phyloP scores from a whole-genome alignment of 176 grass and related monocot species.

The Calamus simplicifolius region DNA sequence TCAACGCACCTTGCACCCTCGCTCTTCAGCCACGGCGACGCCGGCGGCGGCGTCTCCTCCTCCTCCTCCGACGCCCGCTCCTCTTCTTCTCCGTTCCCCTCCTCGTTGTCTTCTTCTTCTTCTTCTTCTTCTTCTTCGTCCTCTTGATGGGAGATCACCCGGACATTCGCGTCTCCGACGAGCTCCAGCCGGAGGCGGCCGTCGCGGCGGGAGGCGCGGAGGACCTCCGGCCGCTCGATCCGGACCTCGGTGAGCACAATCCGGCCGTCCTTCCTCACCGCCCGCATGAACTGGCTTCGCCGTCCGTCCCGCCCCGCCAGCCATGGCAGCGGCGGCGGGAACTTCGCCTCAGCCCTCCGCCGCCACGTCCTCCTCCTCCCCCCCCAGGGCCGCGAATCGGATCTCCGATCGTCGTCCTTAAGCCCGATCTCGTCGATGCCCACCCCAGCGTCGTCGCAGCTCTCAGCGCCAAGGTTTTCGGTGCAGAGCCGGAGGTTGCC shows the following conservation, averaged over 20 bases:
- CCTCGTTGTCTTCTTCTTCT: too few relatives aligned
- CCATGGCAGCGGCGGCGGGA: conserved; percentile 42
- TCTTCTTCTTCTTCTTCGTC: not conserved
- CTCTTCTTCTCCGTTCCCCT: not conserved
- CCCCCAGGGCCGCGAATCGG: not conserved
- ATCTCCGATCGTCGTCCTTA: not conserved
- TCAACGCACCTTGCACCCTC: too few relatives aligned
- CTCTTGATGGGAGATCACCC: not conserved
- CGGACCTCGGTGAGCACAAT: conserved; percentile 54
- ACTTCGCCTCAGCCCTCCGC: conserved; percentile 6
- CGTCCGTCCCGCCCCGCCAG: conserved; percentile 13
- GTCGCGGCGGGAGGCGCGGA: conserved; percentile 40
- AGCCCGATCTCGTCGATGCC: too few relatives aligned
- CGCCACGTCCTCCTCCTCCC: conserved; percentile 1
- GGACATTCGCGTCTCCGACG: not conserved
- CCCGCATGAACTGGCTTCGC: conserved; percentile 36
- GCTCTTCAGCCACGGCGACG: too few relatives aligned
- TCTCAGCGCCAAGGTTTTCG: conserved; percentile 68
- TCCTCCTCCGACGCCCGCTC: too few relatives aligned
- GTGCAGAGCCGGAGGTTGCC: conserved; percentile 31
- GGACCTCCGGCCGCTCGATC: conserved; percentile 27
- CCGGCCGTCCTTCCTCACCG: conserved; percentile 54
- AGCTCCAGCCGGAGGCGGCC: conserved; percentile 50
- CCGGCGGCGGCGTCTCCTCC: too few relatives aligned
- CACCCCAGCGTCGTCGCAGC: conserved; percentile 25